phyloP scores from a whole-genome alignment of 2,329 filamentous ascomycete genomes.

The Penicillium crustosum region DNA sequence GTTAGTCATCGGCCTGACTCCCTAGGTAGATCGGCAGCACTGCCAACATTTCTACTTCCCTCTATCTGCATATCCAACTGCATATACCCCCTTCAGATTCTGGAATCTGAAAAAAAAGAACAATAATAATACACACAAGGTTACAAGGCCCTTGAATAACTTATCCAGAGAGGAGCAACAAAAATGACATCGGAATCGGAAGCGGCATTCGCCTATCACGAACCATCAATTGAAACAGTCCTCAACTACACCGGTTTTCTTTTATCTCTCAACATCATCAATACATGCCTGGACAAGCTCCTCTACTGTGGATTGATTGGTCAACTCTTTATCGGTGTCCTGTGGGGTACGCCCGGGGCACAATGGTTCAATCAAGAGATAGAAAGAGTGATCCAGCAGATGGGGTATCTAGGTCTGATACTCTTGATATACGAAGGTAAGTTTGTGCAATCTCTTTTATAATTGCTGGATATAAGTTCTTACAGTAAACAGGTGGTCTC shows the following conservation, averaged over 20 bases:
- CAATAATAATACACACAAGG: no score
- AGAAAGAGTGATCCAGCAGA: conserved; percentile 59
- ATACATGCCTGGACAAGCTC: conserved; percentile 57
- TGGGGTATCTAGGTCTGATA: conserved; percentile 73
- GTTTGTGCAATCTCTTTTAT: not conserved
- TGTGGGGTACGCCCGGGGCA: conserved; percentile 67
- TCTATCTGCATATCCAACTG: not conserved
- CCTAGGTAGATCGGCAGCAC: no score
- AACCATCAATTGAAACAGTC: conserved; percentile 60
- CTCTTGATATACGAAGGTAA: conserved; percentile 69
- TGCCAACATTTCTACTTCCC: not conserved
- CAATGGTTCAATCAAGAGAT: conserved; percentile 56
- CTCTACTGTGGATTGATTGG: conserved; percentile 71
- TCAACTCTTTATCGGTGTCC: conserved; percentile 68
- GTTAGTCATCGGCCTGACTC: not conserved
- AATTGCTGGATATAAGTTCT: not conserved
- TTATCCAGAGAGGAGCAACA: not conserved
- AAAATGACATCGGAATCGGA: conserved; percentile 5
- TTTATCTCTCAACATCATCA: conserved; percentile 60
- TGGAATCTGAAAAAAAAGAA: no score
- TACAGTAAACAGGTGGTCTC: conserved; percentile 24
- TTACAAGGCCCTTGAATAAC: not conserved
- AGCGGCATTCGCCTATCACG: conserved; percentile 57
- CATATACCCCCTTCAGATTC: not conserved
- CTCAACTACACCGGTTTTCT: conserved; percentile 63